Conservation (phyloP, 352 stramenopile genomes). For the Plasmopara muralis region DNA sequence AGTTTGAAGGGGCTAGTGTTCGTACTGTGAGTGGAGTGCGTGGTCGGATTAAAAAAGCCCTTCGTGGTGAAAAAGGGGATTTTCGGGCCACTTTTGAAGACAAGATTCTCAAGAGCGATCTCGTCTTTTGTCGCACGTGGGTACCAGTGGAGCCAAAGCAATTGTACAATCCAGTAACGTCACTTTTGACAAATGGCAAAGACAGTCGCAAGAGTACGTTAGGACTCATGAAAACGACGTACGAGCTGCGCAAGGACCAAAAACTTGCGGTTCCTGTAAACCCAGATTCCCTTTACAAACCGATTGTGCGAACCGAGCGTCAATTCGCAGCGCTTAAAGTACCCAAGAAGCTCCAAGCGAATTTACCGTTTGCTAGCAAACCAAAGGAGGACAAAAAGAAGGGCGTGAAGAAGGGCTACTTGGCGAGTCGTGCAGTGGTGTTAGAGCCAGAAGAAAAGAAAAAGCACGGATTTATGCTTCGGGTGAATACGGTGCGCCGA, state of each 20-base stretch:
- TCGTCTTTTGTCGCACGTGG: slow-evolving; percentile 99
- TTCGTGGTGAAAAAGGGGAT: slow-evolving; percentile 89
- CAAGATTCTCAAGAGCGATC: slow-evolving; percentile 98
- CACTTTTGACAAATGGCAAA: slow-evolving; percentile 51
- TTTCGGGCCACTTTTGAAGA: slow-evolving; percentile 99
- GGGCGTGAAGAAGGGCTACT: slow-evolving; percentile 78
- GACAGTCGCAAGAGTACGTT: slow-evolving; percentile 41
- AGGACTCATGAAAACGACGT: slow-evolving; percentile 93
- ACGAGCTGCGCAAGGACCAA: slow-evolving; percentile 92
- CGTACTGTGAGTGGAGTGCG: slow-evolving; percentile 98
- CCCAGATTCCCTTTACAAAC: slow-evolving; percentile 98
- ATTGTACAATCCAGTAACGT: slow-evolving; percentile 98
- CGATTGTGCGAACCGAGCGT: slow-evolving; percentile 90
- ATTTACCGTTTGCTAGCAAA: slow-evolving; percentile 96
- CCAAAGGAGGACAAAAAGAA: slow-evolving; percentile 92
- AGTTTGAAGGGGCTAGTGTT: slow-evolving; percentile 96
- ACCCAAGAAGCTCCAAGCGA: slow-evolving; percentile 95
- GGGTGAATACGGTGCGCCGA: slow-evolving; percentile 95
- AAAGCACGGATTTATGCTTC: slow-evolving; percentile 96
- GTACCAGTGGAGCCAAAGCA: slow-evolving; percentile 96
- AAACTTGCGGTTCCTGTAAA: slow-evolving; percentile 94
- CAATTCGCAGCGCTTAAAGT: slow-evolving; percentile 93
- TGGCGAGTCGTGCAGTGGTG: slow-evolving; percentile 88
- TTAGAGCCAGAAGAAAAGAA: slow-evolving; percentile 95
- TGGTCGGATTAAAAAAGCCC: slow-evolving; percentile 96